Evolutionary conservation across 2,329 filamentous ascomycete genomes (phyloP), one percentile per base, ranked within the genome.

Genomic region (Ophiostoma angusticollis): DNA sequence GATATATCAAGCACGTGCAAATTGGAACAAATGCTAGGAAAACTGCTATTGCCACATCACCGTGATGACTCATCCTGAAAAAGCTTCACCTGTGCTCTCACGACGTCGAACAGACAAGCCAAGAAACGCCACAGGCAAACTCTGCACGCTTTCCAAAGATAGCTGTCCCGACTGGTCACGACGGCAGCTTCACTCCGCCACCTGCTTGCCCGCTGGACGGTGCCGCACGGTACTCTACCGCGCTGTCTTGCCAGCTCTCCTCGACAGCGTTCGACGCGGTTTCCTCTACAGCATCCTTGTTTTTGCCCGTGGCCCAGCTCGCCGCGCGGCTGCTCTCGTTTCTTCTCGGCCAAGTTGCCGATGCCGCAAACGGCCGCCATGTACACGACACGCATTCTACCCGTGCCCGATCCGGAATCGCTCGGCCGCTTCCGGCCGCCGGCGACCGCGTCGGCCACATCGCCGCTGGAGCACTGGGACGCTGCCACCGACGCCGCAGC

Each of bases 391-490:
- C 41, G 39, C 31, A 51, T 50, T 9, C 42, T 52, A 1, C 46
- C 43, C n/a, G 47, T 52, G 16, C 31, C 35, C 7, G 35, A 40
- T 9, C 36, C 41, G 8, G 37, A 33, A 13, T 14, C 31, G n/a
- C 43, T 52, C 16, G 50, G 50, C 35, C 41, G 25, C 17, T 52
- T 47, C 35, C 41, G 35, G 24, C 27, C 42, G 14, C 8, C 31
- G 1, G 14, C 39, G 3, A 9, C 36, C 3, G 3, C 31, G 11
- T 12, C 34, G 8, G 4, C 31, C 5, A 8, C 29, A 3, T 35
- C 33, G n/a, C n/a, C 23, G 1, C 40, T 50, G 9, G 58, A 63
- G 34, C 56, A 53, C 41, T 72, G 68, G 68, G 53, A 60, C 3
- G 37, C 41, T 5, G n/a, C n/a, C n/a, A n/a, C n/a, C n/a, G n/a